phyloP scores from a whole-genome alignment of 805 yeast species.

The Zygoascus flipseniorum region DNA sequence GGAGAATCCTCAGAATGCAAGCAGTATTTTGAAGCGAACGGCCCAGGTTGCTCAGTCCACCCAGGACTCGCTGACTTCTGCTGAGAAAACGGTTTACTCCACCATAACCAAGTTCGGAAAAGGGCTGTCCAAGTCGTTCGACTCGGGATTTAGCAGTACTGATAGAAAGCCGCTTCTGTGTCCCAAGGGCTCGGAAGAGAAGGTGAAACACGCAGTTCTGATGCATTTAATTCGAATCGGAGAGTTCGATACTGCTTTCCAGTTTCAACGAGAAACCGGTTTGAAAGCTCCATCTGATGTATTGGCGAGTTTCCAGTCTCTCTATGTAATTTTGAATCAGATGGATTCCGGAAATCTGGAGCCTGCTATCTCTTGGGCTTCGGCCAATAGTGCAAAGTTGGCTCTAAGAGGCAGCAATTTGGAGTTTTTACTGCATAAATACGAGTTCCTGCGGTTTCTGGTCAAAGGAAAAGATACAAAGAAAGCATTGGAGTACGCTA shows the following conservation, averaged over 20 bases:
- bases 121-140: constrained; percentile 24
- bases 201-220: constrained; percentile 35
- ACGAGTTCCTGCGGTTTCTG: constrained; percentile 32
- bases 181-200: constrained; percentile 4
- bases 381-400: constrained; percentile 22
- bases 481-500: constrained; percentile 34
- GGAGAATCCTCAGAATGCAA: background rate
- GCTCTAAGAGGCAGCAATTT: constrained; percentile 33
- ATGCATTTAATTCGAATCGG: constrained; percentile 42
- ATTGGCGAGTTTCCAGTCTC: constrained; percentile 31
- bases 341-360: constrained; percentile 31
- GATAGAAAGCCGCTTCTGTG: constrained; percentile 12
- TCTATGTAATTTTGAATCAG: constrained; percentile 37
- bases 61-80: background rate
- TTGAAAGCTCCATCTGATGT: constrained; percentile 26
- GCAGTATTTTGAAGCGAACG: background rate
- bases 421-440: constrained; percentile 38
- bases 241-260: constrained; percentile 32
- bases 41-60: background rate
- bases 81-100: constrained; percentile 23
- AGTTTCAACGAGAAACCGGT: constrained; percentile 25
- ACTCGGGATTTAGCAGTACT: constrained; percentile 4
- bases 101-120: constrained; percentile 25
- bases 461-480: constrained; percentile 18
- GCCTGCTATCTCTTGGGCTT: constrained; percentile 46